Conservation (phyloP, 139 green algal genomes). For the Tetraselmis striata region DNA sequence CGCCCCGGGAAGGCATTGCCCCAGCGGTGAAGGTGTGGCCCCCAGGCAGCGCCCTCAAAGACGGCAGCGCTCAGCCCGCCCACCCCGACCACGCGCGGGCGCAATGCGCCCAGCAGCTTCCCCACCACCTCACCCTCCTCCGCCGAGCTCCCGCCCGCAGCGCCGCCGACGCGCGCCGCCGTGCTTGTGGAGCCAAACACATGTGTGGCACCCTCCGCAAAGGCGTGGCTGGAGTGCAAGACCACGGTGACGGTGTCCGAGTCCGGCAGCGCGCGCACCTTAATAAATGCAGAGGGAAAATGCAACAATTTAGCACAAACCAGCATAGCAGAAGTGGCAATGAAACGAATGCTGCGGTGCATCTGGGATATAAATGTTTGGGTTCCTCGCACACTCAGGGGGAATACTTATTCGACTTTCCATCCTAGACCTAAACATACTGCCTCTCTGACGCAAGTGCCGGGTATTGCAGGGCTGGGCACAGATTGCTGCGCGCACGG, state of each 20-base stretch:
- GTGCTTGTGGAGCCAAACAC: background rate
- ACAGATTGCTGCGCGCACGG: no score
- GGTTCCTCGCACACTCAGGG: no score
- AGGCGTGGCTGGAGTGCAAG: background rate
- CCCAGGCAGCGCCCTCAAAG: background rate
- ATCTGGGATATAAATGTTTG: no score
- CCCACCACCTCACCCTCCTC: background rate
- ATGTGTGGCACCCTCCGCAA: background rate
- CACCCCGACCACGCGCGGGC: background rate
- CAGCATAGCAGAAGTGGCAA: no score
- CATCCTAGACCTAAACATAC: no score
- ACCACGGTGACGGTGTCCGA: background rate
- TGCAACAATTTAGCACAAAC: no score
- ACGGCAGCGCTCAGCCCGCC: background rate
- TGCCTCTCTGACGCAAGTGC: no score
- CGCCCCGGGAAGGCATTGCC: background rate
- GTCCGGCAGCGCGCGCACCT: no score
- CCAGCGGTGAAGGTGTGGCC: constrained; percentile 1
- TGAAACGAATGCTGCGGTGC: no score
- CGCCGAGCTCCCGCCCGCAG: background rate
- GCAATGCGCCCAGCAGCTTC: background rate
- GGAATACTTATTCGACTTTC: no score
- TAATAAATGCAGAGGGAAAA: no score
- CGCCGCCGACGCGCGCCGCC: background rate
- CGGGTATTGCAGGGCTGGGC: no score